A percentile compares a stretch with the other conserved stretches of the same genome.
These are phyloP conservation scores for Eucalyptus albens DNA, from an alignment of 345 rosid species.

Conservation along the genomic window DNA sequence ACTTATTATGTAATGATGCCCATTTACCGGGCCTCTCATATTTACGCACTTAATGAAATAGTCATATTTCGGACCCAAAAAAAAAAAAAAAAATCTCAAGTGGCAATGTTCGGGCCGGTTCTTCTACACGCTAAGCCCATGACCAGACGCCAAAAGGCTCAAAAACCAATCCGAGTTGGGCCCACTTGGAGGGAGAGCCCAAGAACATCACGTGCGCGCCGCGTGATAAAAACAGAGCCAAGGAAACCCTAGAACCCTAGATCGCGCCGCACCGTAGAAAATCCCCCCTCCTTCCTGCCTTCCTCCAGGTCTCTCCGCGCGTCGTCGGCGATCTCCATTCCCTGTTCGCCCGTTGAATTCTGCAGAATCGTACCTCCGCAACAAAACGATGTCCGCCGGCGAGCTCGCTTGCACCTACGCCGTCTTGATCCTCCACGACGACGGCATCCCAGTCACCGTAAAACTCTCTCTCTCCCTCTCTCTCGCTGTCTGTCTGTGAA, in stretches of 20 bases:
- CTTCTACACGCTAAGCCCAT: not conserved
- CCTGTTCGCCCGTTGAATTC: not conserved
- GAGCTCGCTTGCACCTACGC: conserved; percentile 66
- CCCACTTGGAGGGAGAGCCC: not conserved
- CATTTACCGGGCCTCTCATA: too few relatives aligned
- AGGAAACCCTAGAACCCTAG: not conserved
- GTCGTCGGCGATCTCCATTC: too few relatives aligned
- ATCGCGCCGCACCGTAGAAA: not conserved
- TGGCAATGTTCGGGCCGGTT: not conserved
- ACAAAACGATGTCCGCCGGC: conserved; percentile 20
- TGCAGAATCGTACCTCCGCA: not conserved
- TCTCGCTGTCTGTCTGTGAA: too few relatives aligned
- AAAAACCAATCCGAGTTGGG: not conserved
- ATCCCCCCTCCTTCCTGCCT: not conserved
- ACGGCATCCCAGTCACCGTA: conserved; percentile 55
- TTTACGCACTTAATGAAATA: too few relatives aligned
- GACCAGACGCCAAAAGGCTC: not conserved
- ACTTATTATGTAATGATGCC: too few relatives aligned
- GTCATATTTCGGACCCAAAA: too few relatives aligned
- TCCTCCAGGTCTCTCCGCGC: too few relatives aligned
- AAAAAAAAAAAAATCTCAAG: fast-evolving
- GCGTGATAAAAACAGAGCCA: not conserved
- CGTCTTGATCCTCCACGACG: conserved; percentile 40
- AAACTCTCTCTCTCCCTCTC: not conserved
- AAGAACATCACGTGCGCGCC: not conserved